phyloP scores from a whole-genome alignment of 345 rosid genomes.

The Eucalyptus leucophloia region DNA sequence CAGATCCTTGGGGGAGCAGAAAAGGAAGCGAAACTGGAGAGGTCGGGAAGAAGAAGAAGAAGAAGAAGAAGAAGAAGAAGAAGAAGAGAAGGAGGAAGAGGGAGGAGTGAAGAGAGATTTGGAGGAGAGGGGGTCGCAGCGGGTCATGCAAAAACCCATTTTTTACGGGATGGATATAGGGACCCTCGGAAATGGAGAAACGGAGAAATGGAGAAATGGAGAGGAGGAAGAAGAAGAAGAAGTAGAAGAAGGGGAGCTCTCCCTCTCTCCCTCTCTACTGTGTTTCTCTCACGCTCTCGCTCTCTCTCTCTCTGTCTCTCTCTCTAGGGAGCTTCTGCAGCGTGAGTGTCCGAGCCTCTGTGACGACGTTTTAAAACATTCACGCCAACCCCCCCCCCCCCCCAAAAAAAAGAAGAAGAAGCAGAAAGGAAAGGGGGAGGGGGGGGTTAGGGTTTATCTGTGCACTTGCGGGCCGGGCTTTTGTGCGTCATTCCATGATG shows the following conservation, averaged over 20 bases:
- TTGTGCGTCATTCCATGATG: too few relatives aligned
- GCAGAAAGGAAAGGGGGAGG: background rate
- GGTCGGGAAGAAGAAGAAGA: background rate
- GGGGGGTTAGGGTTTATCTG: background rate
- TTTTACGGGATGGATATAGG: background rate
- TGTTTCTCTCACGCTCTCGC: background rate
- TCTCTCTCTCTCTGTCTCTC: background rate
- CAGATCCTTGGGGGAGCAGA: background rate
- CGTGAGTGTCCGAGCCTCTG: background rate
- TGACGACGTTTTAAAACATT: background rate
- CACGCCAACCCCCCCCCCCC: background rate
- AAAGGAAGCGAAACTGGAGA: background rate
- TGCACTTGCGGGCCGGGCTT: background rate
- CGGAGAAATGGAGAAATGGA: background rate
- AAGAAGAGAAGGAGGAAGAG: conserved; percentile 6
- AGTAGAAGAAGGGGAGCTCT: background rate
- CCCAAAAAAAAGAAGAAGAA: background rate
- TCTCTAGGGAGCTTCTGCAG: background rate
- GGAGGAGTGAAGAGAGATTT: background rate
- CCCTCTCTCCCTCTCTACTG: background rate
- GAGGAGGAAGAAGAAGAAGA: background rate
- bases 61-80: conserved; percentile 2
- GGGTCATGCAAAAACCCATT: conserved; percentile 8
- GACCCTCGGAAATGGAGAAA: background rate
- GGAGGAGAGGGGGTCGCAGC: conserved; percentile 4